These are phyloP conservation scores for Coemansia sp. DNA, from an alignment of 371 early-diverging fungal genomes.

Conservation along the genomic window DNA sequence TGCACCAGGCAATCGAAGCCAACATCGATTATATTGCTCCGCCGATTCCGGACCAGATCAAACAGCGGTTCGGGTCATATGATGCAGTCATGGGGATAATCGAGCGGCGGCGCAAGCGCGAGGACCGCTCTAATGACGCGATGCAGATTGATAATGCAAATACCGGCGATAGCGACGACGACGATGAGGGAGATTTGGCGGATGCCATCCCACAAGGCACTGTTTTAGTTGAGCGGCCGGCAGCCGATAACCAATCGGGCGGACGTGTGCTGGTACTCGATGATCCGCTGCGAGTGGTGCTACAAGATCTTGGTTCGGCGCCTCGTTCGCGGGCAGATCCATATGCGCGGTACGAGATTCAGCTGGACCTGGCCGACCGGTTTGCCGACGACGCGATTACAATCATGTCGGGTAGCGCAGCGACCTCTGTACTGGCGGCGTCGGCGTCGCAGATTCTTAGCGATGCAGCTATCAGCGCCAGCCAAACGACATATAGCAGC, in stretches of 20 bases:
- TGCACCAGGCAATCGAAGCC: slow-evolving; percentile 78
- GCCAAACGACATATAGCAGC: slow-evolving; percentile 50
- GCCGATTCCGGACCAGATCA: slow-evolving; percentile 52
- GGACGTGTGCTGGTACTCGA: slow-evolving; percentile 53
- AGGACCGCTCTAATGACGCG: slow-evolving; percentile 21
- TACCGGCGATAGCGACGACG: slow-evolving; percentile 21
- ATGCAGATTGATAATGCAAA: neutral
- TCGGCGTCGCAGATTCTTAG: slow-evolving; percentile 53
- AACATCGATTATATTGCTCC: slow-evolving; percentile 64
- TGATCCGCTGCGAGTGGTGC: slow-evolving; percentile 77
- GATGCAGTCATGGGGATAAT: slow-evolving; percentile 51
- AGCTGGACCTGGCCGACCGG: slow-evolving; percentile 68
- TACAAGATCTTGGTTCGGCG: slow-evolving; percentile 81
- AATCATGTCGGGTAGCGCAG: slow-evolving; percentile 53
- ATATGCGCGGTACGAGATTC: slow-evolving; percentile 64
- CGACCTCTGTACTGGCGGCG: slow-evolving; percentile 49
- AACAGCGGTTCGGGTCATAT: slow-evolving; percentile 51
- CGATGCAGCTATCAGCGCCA: slow-evolving; percentile 51
- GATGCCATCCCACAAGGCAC: slow-evolving; percentile 54
- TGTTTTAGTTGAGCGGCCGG: slow-evolving; percentile 51
- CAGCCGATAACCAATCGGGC: slow-evolving; percentile 10
- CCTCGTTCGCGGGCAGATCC: slow-evolving; percentile 63
- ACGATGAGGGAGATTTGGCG: slow-evolving; percentile 50
- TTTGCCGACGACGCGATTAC: slow-evolving; percentile 60
- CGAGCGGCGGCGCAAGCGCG: slow-evolving; percentile 47